These are phyloP conservation scores for Thalia dealbata DNA, from an alignment of 176 grass and related monocot species.

Conservation along the genomic window DNA sequence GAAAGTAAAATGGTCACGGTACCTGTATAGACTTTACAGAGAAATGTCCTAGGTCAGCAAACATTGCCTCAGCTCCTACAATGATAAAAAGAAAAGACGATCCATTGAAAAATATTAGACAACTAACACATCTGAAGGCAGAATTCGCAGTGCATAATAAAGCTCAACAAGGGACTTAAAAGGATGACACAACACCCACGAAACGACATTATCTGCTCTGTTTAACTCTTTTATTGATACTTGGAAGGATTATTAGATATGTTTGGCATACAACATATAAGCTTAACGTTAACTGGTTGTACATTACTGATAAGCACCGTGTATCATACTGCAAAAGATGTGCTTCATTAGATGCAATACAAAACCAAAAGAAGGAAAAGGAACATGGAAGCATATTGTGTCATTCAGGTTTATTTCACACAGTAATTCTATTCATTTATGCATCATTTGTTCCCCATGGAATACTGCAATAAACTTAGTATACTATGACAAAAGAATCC, in stretches of 20 bases:
- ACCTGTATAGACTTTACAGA: constrained; percentile 99
- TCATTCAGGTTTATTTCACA: not conserved
- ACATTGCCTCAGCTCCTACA: constrained; percentile 99
- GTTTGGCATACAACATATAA: too few species aligned
- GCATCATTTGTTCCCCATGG: not conserved
- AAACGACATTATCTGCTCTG: not conserved
- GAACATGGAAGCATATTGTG: not conserved
- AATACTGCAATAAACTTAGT: not conserved
- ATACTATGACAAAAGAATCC: too few species aligned
- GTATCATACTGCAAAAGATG: too few species aligned
- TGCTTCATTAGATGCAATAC: too few species aligned
- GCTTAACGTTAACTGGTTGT: too few species aligned
- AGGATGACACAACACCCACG: not conserved
- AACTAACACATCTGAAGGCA: not conserved
- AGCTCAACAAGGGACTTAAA: not conserved
- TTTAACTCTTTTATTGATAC: too few species aligned
- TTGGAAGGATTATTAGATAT: too few species aligned
- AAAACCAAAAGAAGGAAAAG: not conserved
- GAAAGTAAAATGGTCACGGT: not conserved
- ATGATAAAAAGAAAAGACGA: not conserved
- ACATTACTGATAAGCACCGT: too few species aligned
- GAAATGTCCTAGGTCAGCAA: constrained; percentile 97
- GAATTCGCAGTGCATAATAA: not conserved
- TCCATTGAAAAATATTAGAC: not conserved
- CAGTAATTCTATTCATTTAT: not conserved